Percentiles rank a stretch among this genome's conserved stretches.
phyloP scores from a whole-genome alignment of 495 filamentous ascomycete genomes.

The Lasiosphaeris hirsuta region DNA sequence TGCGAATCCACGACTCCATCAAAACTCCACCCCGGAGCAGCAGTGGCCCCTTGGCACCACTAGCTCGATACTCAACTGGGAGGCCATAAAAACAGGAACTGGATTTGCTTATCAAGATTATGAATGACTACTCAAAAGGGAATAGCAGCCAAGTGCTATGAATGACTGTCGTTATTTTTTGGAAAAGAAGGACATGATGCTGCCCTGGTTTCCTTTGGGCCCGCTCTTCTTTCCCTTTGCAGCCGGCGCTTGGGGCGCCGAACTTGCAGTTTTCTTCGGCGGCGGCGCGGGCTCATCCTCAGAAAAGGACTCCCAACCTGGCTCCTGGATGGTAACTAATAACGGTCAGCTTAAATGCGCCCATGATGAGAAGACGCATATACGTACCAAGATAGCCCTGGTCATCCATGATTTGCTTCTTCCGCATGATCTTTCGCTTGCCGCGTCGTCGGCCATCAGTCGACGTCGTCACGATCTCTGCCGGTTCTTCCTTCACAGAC shows the following conservation, averaged over 20 bases:
- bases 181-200: conserved; percentile 89
- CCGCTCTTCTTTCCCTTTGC: conserved; percentile 57
- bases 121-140: background rate
- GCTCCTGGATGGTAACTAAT: conserved; percentile 85
- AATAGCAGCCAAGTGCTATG: background rate
- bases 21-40: too few relatives aligned
- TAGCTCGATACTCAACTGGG: too few relatives aligned
- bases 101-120: too few relatives aligned
- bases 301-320: conserved; percentile 92
- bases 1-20: too few relatives aligned
- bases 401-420: conserved; percentile 85
- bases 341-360: conserved; percentile 9
- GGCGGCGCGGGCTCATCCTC: conserved; percentile 68
- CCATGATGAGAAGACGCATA: background rate
- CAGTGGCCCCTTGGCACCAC: too few relatives aligned
- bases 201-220: conserved; percentile 69
- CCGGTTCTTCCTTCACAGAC: conserved; percentile 44
- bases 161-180: conserved; percentile 58
- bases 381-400: conserved; percentile 86
- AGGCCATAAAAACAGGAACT: too few relatives aligned
- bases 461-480: conserved; percentile 53
- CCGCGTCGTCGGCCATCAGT: conserved; percentile 71
- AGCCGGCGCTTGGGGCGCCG: conserved; percentile 21
- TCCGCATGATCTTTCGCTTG: conserved; percentile 80
- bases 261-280: conserved; percentile 35